Evolutionary conservation across 176 grass and related monocot genomes (phyloP).

Genomic region (Calamus simplicifolius): DNA sequence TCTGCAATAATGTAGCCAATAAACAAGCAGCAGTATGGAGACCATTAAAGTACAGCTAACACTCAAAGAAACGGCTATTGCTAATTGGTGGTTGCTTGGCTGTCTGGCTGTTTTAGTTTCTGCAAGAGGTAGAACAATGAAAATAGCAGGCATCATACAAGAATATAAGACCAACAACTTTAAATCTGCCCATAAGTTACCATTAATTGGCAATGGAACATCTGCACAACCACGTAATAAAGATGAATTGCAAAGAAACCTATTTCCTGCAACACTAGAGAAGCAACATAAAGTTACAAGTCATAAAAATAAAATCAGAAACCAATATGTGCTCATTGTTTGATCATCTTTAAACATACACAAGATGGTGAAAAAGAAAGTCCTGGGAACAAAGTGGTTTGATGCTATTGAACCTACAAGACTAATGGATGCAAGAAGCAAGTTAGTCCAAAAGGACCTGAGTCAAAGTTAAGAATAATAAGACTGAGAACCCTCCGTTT

Average conservation of each 20-base stretch:
- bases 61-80: constrained; percentile 64
- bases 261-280: constrained; percentile 74
- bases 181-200: constrained; percentile 29
- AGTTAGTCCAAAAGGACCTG: too few relatives aligned
- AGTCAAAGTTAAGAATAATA: too few relatives aligned
- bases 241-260: constrained; percentile 82
- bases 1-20: constrained; percentile 75
- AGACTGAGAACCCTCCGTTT: too few relatives aligned
- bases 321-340: constrained; percentile 12
- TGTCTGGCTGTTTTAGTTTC: constrained; percentile 37
- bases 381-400: too few relatives aligned
- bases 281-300: constrained; percentile 6
- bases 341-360: constrained; percentile 7
- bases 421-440: too few relatives aligned
- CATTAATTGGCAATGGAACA: constrained; percentile 41
- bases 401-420: too few relatives aligned
- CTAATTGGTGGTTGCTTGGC: constrained; percentile 56
- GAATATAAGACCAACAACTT: constrained; percentile 6
- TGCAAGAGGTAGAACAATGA: constrained; percentile 21
- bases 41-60: constrained; percentile 47
- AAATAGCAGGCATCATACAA: constrained; percentile 16
- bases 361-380: neutral
- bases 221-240: constrained; percentile 61
- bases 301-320: constrained; percentile 10
- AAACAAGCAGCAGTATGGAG: constrained; percentile 46